phyloP scores from a whole-genome alignment of 306 rosid genomes.

The Sicyos baderoa region DNA sequence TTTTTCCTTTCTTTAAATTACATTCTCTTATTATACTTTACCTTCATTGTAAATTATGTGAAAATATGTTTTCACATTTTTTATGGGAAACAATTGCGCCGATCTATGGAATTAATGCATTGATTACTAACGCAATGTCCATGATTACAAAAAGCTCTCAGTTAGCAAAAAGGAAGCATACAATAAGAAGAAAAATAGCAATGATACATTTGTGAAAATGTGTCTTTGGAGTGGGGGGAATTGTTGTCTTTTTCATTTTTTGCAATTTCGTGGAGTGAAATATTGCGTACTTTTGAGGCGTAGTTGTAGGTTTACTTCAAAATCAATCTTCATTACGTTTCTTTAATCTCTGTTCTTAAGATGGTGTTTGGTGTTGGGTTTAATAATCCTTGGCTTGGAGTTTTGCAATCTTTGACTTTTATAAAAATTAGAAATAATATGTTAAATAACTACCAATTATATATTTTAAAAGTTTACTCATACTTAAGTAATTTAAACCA shows the following conservation, averaged over 20 bases:
- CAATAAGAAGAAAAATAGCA: too few relatives aligned
- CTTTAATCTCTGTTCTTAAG: not conserved
- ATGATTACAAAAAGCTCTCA: too few relatives aligned
- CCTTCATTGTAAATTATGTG: not conserved
- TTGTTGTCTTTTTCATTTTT: not conserved
- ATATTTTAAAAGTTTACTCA: not conserved
- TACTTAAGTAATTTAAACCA: constrained; percentile 1
- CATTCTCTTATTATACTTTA: not conserved
- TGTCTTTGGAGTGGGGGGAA: too few relatives aligned
- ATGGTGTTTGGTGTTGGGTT: not conserved
- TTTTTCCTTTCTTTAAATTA: constrained; percentile 5
- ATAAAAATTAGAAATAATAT: not conserved
- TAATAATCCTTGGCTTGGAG: not conserved
- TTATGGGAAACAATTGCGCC: too few relatives aligned
- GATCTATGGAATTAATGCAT: too few relatives aligned
- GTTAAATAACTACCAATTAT: not conserved
- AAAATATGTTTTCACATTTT: not conserved
- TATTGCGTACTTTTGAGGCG: not conserved
- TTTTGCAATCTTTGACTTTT: not conserved
- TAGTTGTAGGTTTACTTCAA: not conserved
- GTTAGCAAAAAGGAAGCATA: too few relatives aligned
- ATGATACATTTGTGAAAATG: not conserved
- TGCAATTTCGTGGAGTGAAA: not conserved
- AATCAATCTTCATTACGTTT: not conserved
- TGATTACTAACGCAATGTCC: too few relatives aligned